phyloP scores from a whole-genome alignment of 441 rosid genomes.

The Arabidopsis lyrata region DNA sequence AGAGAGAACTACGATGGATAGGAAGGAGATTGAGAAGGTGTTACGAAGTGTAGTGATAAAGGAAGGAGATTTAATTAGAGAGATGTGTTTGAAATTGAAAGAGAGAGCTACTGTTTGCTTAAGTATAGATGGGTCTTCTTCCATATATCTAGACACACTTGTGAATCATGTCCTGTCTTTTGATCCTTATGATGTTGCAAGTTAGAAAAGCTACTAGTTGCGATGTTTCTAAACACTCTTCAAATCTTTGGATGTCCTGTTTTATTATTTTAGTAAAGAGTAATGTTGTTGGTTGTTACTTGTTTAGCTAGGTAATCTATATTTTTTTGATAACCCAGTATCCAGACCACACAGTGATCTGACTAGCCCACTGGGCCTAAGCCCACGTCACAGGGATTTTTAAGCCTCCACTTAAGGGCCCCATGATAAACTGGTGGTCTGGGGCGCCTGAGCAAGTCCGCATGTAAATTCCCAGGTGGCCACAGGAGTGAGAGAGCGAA shows the following conservation, averaged over 20 bases:
- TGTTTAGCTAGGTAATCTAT: not conserved
- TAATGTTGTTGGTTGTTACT: not conserved
- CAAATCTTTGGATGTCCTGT: not conserved
- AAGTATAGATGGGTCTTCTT: slow-evolving; percentile 51
- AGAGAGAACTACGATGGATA: slow-evolving; percentile 46
- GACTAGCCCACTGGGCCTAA: too few species aligned
- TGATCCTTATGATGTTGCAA: slow-evolving; percentile 16
- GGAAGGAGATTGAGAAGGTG: slow-evolving; percentile 46
- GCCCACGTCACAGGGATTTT: too few species aligned
- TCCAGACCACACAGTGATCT: too few species aligned
- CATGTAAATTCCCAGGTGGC: too few species aligned
- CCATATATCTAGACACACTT: slow-evolving; percentile 45
- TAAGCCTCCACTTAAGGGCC: too few species aligned
- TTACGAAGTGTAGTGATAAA: slow-evolving; percentile 41
- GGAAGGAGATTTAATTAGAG: slow-evolving; percentile 49
- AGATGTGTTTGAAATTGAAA: slow-evolving; percentile 43
- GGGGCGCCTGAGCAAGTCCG: too few species aligned
- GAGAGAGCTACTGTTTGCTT: slow-evolving; percentile 43
- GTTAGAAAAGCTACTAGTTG: not conserved
- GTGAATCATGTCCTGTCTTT: slow-evolving; percentile 37
- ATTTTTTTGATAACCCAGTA: too few species aligned
- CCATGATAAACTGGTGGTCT: too few species aligned
- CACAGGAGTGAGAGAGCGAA: too few species aligned
- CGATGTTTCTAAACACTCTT: not conserved
- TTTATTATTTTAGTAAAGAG: not conserved